phyloP scores from a whole-genome alignment of 305 asterid genomes.

The Fraxinus platypoda region DNA sequence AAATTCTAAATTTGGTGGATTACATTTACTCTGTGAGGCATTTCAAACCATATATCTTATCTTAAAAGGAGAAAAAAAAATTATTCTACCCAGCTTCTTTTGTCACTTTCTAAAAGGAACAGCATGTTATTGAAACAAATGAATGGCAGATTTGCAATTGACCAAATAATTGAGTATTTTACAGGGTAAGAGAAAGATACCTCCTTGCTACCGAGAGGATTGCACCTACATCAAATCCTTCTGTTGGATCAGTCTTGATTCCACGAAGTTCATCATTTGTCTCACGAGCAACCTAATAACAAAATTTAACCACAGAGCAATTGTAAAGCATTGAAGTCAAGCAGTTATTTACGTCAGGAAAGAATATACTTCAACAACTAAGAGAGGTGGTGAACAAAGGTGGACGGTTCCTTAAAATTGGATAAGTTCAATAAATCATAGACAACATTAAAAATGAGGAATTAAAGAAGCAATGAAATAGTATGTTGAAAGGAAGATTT shows the following conservation, averaged over 20 bases:
- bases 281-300: conserved; percentile 87
- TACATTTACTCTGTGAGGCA: conserved; percentile 4
- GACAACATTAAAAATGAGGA: background rate
- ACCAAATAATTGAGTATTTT: conserved; percentile 14
- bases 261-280: conserved; percentile 96
- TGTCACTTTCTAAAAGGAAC: conserved; percentile 17
- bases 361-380: conserved; percentile 15
- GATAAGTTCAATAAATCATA: conserved; percentile 7
- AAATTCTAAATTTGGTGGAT: conserved; percentile 1
- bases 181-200: conserved; percentile 36
- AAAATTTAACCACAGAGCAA: background rate
- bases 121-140: background rate
- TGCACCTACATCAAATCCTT: conserved; percentile 85
- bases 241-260: conserved; percentile 82
- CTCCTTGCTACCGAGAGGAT: conserved; percentile 87
- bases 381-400: background rate
- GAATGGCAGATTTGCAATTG: conserved; percentile 14
- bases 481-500: conserved; percentile 17
- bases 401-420: background rate
- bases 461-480: background rate
- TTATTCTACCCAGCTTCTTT: conserved; percentile 14
- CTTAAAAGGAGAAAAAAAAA: conserved; percentile 8
- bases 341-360: background rate
- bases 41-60: background rate
- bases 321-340: background rate